Evolutionary conservation across 371 early-diverging fungal species (phyloP), one percentile per base, ranked within the genome.

Genomic region (Basidiobolus meristosporus): DNA sequence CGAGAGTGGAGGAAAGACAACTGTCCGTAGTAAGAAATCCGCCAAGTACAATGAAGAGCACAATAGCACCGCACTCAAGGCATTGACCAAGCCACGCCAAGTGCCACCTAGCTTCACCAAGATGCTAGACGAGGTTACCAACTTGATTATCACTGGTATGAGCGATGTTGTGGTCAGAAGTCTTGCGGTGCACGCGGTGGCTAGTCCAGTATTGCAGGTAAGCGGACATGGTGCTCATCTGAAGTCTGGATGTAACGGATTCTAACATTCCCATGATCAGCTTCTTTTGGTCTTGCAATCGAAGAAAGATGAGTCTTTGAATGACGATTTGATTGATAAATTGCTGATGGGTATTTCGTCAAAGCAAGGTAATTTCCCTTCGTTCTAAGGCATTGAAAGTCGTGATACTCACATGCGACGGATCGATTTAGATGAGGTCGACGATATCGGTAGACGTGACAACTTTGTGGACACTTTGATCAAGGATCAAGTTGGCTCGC

Each of bases 401-500:
- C n/a, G n/a, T n/a, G n/a, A n/a, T n/a, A n/a, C n/a, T n/a, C n/a
- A n/a, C n/a, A n/a, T n/a, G n/a, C n/a, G n/a, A n/a, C n/a, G n/a
- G n/a, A n/a, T n/a, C n/a, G n/a, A n/a, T n/a, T n/a, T n/a, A n/a
- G n/a, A n/a, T n/a, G n/a, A n/a, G n/a, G n/a, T n/a, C n/a, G n/a
- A n/a, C n/a, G n/a, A n/a, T n/a, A n/a, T n/a, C n/a, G n/a, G n/a
- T n/a, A n/a, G n/a, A n/a, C n/a, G n/a, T n/a, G n/a, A n/a, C n/a
- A n/a, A n/a, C n/a, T n/a, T n/a, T n/a, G 63, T 73, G 43, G 62
- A 63, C 30, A 65, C 67, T 0, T 44, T 73, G 39, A 49, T 73
- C 4, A 57, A 68, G 40, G 74, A 75, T 36, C 58, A 55, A 15
- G 73, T 70, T 19, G 78, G 74, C 0, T 75, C 76, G 12, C 78